Evolutionary conservation across 2,329 filamentous ascomycete species (phyloP).

Genomic region (Gnomoniopsis sp.): DNA sequence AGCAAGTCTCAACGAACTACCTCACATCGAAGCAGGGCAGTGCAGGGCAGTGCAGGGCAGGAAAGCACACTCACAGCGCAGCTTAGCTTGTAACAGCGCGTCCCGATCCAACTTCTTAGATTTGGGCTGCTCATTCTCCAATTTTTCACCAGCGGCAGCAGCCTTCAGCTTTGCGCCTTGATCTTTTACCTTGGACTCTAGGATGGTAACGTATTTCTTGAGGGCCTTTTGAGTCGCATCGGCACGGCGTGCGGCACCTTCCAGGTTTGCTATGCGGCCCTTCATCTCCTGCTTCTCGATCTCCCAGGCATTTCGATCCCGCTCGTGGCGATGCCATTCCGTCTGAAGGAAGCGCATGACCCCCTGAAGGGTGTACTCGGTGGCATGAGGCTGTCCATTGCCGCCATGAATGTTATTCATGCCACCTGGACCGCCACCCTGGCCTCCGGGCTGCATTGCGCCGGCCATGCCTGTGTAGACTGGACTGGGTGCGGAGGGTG

Average conservation of each 20-base stretch:
- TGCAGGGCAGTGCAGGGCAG: too few species aligned
- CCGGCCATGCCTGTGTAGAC: conserved; percentile 13
- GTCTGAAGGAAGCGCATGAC: conserved; percentile 99
- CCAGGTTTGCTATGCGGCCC: conserved; percentile 88
- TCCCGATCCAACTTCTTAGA: conserved; percentile 48
- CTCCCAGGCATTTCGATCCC: conserved; percentile 97
- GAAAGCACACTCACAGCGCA: conserved; percentile 45
- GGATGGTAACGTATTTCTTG: conserved; percentile 83
- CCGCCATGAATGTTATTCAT: conserved; percentile 12
- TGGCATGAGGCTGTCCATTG: conserved; percentile 52
- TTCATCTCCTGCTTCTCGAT: conserved; percentile 99
- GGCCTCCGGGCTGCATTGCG: conserved; percentile 16
- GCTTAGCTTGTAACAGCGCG: conserved; percentile 53
- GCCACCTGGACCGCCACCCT: conserved; percentile 15
- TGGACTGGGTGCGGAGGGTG: conserved; percentile 1
- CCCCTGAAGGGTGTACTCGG: conserved; percentile 64
- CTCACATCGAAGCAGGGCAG: background rate
- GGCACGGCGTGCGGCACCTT: conserved; percentile 82
- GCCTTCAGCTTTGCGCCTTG: conserved; percentile 70
- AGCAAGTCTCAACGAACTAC: too few species aligned
- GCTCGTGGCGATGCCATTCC: conserved; percentile 98
- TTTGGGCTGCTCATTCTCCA: conserved; percentile 32
- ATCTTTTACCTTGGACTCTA: conserved; percentile 83
- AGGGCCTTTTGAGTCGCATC: conserved; percentile 86
- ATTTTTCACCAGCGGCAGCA: conserved; percentile 35